Percentiles rank a stretch among this genome's conserved stretches.
These are phyloP conservation scores for Ophiostoma piceae DNA, from an alignment of 2,329 filamentous ascomycete genomes.

Conservation along the genomic window DNA sequence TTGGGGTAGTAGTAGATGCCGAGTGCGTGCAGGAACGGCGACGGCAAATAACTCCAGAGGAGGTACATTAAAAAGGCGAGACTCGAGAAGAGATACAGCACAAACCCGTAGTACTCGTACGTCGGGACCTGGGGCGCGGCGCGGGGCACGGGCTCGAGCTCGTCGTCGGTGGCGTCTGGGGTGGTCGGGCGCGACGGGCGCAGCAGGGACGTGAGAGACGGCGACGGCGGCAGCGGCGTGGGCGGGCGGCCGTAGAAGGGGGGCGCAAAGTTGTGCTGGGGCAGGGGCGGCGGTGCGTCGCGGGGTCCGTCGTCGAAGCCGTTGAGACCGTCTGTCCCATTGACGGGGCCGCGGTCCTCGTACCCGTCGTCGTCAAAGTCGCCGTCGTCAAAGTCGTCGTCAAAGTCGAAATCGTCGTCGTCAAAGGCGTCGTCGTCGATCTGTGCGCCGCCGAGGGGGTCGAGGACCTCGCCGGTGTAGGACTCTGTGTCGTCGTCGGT, in stretches of 20 bases:
- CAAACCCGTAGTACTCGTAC: conserved; percentile 99
- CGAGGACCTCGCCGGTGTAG: conserved; percentile 22
- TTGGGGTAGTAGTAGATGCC: conserved; percentile 97
- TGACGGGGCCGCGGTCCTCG: conserved; percentile 33
- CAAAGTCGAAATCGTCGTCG: conserved; percentile 22
- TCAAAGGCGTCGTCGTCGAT: conserved; percentile 22
- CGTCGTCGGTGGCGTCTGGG: conserved; percentile 84
- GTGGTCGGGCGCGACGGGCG: conserved; percentile 89
- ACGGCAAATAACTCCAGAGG: conserved; percentile 85
- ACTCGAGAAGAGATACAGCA: conserved; percentile 84
- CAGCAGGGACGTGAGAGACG: conserved; percentile 84
- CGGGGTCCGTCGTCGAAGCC: conserved; percentile 28
- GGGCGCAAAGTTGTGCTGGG: conserved; percentile 59
- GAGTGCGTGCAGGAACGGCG: conserved; percentile 79
- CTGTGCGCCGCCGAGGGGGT: too few species aligned
- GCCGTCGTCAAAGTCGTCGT: conserved; percentile 24
- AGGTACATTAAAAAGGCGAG: conserved; percentile 69
- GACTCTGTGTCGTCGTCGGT: conserved; percentile 30
- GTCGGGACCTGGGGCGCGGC: conserved; percentile 94
- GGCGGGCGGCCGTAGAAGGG: conserved; percentile 98
- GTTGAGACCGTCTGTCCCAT: conserved; percentile 29
- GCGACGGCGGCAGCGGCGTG: conserved; percentile 85
- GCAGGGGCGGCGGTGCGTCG: conserved; percentile 38
- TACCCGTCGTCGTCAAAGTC: conserved; percentile 18
- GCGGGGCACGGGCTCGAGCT: conserved; percentile 71